Percentiles rank a stretch among this genome's conserved stretches.
These are phyloP conservation scores for Leccinum boreale DNA, from an alignment of 768 basidiomycete species.

Conservation along the genomic window DNA sequence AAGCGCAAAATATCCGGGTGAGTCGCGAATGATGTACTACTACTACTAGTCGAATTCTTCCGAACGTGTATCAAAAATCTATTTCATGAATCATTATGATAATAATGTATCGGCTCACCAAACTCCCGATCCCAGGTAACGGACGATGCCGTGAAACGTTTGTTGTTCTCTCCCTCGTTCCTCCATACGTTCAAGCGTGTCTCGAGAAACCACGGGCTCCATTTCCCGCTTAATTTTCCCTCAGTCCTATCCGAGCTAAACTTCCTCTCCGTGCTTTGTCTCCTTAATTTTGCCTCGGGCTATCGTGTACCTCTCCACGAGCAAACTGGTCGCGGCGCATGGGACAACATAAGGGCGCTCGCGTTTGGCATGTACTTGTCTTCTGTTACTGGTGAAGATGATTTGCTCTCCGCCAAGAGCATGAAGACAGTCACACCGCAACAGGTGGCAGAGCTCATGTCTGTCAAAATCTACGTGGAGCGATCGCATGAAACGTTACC, in stretches of 20 bases:
- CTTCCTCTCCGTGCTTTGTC: conserved; percentile 69
- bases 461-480: conserved; percentile 68
- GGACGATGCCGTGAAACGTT: conserved; percentile 51
- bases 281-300: conserved; percentile 83
- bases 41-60: not conserved
- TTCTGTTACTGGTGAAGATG: conserved; percentile 49
- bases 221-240: conserved; percentile 77
- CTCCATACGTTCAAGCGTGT: conserved; percentile 58
- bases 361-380: conserved; percentile 70
- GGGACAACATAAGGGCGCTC: conserved; percentile 77
- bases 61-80: conserved; percentile 2
- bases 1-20: conserved; percentile 50
- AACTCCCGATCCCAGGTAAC: conserved; percentile 45
- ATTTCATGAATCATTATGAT: not conserved
- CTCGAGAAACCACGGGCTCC: conserved; percentile 62
- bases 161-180: conserved; percentile 66
- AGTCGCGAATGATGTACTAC: conserved; percentile 19
- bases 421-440: conserved; percentile 51
- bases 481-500: conserved; percentile 63
- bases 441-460: conserved; percentile 72
- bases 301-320: conserved; percentile 72
- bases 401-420: conserved; percentile 65
- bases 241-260: conserved; percentile 75
- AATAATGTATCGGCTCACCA: conserved; percentile 8
- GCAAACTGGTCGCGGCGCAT: conserved; percentile 75